Base-by-base conservation (phyloP, 2,329 filamentous ascomycete genomes). In the Sclerotinia sclerotiorum region DNA sequence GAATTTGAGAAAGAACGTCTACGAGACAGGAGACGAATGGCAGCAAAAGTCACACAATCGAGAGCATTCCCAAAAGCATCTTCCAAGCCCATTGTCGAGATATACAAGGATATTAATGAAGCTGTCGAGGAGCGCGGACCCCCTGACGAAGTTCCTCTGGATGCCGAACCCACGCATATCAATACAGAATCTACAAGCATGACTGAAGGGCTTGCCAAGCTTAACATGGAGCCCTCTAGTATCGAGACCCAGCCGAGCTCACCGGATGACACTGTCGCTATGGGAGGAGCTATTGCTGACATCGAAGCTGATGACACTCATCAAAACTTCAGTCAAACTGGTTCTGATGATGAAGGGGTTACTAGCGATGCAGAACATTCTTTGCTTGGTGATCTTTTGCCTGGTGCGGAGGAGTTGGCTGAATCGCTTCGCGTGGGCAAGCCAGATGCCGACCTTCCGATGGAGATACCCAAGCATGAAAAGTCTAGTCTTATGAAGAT, bases 401-500 rank as follows among this genome's bases (percentile, higher is more conserved):
- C 87, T 19, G 84, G 87, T 56, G 84, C 87, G 35, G 85, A 87
- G 73, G 87, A 88, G 67, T 83, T 90, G 65, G 86, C 86, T 2
- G 85, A 87, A 60, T 85, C 85, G 70, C 82, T 88, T 70, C 79
- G 81, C 51, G 80, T 77, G 15, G 73, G 75, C 49, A 89, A 88
- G 72, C 84, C 84, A 5, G 86, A 81, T 73, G 82, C 83, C 1
- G 87, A 88, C 65, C 84, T 88, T 32, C 84, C 85, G 0, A 80
- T 91, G 13, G 93, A 97, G 73, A 84, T 99, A 17, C 93, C 93
- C 1, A 97, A 93, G 76, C 93, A 98, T 76, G 93, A 97, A 77
- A 95, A 94, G 79, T 94, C 89, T 68, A 97, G 93, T 57, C 82
- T 98, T 72, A 90, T 99, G 87, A 97, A 96, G 77, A 93, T 97